Evolutionary conservation across 2,329 filamentous ascomycete species (phyloP), one percentile per base, ranked within the genome.

Genomic region (Fusarium denticulatum): DNA sequence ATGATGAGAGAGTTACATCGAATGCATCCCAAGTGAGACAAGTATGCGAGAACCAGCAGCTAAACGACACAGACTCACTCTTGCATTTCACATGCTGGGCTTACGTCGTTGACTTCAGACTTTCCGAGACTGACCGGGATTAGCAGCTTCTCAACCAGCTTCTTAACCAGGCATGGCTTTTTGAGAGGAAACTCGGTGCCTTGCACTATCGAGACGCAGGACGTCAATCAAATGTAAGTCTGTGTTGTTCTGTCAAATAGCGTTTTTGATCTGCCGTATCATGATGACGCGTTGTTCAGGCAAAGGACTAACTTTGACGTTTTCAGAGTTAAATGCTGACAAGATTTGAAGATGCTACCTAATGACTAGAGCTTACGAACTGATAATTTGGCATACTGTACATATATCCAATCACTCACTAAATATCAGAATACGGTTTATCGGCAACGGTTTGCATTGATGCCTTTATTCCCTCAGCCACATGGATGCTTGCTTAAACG

Each of bases 51-150:
- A 52, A 70, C 59, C 47, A 52, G 45, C 47, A 52, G 28, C 43
- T 42, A 58, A 46, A 58, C 56, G 40, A 61, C 50, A 53, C 37
- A 69, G 53, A 67, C 70, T 73, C 53, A 67, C 61, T 42, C 37
- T 32, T 53, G 34, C 46, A 68, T 46, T 47, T 70, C 36, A 40
- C 43, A 55, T 53, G 39, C 71, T 74, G 58, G 71, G 71, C 71
- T 65, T 74, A 71, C 71, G 71, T 74, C 60, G 64, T 64, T 71
- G 67, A 69, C 49, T 28, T 28, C 26, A 28, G 26, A 28, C 26
- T 56, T 55, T 55, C n/a, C 26, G 32, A 42, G 28, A 59, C 28
- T 6, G 67, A 49, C 62, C 34, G 49, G 71, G 70, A 37, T 72
- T 47, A 36, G n/a, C n/a, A 53, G 28, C 34, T 58, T 59, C 40